Conservation (phyloP, 192 early-diverging fungal species). For the Globomyces pollinis-pini region DNA sequence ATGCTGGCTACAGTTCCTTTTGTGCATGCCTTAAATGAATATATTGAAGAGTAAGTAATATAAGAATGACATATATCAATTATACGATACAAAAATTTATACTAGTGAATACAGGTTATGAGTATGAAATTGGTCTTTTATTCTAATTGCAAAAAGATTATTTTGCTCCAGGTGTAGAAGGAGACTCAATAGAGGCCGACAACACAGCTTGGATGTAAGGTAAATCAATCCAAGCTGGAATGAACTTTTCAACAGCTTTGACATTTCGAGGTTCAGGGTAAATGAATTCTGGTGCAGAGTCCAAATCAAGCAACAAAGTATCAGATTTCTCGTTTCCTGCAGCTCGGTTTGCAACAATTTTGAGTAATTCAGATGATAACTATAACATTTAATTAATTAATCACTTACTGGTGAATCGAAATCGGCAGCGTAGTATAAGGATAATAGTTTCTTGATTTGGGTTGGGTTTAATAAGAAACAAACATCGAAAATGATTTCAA, state of each 20-base stretch:
- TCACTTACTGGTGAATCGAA: constrained; percentile 76
- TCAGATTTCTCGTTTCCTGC: constrained; percentile 84
- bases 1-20: constrained; percentile 42
- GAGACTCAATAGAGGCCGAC: neutral
- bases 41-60: constrained; percentile 2
- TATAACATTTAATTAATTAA: constrained; percentile 30
- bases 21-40: constrained; percentile 47
- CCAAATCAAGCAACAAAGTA: constrained; percentile 75
- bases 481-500: constrained; percentile 98
- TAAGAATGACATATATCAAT: too few species aligned
- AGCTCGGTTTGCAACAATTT: constrained; percentile 79
- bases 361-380: constrained; percentile 80
- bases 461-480: constrained; percentile 92
- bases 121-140: neutral
- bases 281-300: constrained; percentile 57
- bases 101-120: neutral
- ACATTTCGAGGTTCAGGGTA: constrained; percentile 53
- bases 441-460: constrained; percentile 96
- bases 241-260: constrained; percentile 63
- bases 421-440: constrained; percentile 90
- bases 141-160: neutral
- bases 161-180: constrained; percentile 2
- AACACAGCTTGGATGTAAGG: constrained; percentile 28
- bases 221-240: constrained; percentile 57
- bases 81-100: neutral